phyloP scores from a whole-genome alignment of 495 filamentous ascomycete genomes.

The Hypoxylon fuscum region DNA sequence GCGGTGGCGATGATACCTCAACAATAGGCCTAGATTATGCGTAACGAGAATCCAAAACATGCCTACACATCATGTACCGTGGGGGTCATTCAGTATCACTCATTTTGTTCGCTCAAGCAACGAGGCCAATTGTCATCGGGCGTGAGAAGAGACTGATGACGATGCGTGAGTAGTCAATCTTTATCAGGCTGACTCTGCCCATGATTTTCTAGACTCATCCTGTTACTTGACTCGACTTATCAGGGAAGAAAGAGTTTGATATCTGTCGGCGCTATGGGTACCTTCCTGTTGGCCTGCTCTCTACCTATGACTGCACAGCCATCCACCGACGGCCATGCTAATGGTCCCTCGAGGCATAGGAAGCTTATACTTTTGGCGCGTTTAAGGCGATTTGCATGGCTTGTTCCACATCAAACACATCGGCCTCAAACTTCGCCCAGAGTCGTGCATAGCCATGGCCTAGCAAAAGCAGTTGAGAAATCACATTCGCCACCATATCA shows the following conservation, averaged over 20 bases:
- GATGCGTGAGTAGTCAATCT: neutral
- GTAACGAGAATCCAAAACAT: neutral
- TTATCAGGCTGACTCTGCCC: neutral
- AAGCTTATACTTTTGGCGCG: conserved; percentile 3
- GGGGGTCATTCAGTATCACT: neutral
- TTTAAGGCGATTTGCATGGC: neutral
- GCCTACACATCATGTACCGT: neutral
- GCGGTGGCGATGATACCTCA: conserved; percentile 18
- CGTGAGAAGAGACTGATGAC: neutral
- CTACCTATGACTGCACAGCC: neutral
- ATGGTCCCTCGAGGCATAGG: neutral
- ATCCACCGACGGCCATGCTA: conserved; percentile 2
- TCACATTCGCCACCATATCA: no score
- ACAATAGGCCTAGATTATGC: conserved; percentile 13
- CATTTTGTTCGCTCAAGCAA: neutral
- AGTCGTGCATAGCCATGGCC: neutral
- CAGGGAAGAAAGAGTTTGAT: no score
- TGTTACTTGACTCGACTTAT: no score
- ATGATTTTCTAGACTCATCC: conserved; percentile 9
- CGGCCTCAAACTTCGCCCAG: conserved; percentile 1
- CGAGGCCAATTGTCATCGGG: neutral
- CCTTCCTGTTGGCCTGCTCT: no score
- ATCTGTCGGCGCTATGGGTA: no score
- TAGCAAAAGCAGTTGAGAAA: neutral
- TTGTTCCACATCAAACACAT: conserved; percentile 12